These are phyloP conservation scores for Trypanosomatidae sp. DNA, from an alignment of 208 protist genomes.

Conservation along the genomic window DNA sequence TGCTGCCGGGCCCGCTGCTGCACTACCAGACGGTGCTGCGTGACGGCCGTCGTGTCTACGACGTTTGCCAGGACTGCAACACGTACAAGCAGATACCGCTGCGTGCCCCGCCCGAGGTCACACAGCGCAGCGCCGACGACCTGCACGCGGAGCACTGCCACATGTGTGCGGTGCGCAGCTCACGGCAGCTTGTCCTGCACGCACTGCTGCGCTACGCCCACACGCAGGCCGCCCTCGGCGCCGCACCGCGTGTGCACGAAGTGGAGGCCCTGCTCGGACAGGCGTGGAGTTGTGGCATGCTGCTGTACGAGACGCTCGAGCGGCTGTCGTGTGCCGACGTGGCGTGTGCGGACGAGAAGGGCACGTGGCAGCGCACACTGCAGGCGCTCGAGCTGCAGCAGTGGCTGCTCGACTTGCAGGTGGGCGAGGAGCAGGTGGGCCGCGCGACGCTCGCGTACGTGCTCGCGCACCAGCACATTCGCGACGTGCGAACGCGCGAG, in stretches of 20 bases:
- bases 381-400: slow-evolving; percentile 74
- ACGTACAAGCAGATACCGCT: slow-evolving; percentile 78
- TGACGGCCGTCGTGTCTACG: slow-evolving; percentile 45
- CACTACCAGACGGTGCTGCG: slow-evolving; percentile 52
- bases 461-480: slow-evolving; percentile 56
- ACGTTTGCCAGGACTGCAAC: slow-evolving; percentile 77
- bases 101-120: slow-evolving; percentile 39
- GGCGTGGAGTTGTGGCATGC: slow-evolving; percentile 81
- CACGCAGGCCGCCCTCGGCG: slow-evolving; percentile 50
- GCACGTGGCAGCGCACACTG: slow-evolving; percentile 62
- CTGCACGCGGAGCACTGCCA: slow-evolving; percentile 84
- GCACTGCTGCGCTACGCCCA: slow-evolving; percentile 62
- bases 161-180: slow-evolving; percentile 69
- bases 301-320: slow-evolving; percentile 83
- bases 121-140: slow-evolving; percentile 52
- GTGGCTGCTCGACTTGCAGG: slow-evolving; percentile 76
- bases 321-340: slow-evolving; percentile 62
- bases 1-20: slow-evolving; percentile 59
- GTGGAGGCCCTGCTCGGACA: slow-evolving; percentile 80
- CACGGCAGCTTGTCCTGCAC: slow-evolving; percentile 72
- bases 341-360: slow-evolving; percentile 23
- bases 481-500: slow-evolving; percentile 19
- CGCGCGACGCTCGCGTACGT: slow-evolving; percentile 80
- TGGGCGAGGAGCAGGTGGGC: slow-evolving; percentile 86
- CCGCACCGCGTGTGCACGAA: slow-evolving; percentile 37